phyloP scores from a whole-genome alignment of 2,329 filamentous ascomycete species.

The Aspergillus piperis region DNA sequence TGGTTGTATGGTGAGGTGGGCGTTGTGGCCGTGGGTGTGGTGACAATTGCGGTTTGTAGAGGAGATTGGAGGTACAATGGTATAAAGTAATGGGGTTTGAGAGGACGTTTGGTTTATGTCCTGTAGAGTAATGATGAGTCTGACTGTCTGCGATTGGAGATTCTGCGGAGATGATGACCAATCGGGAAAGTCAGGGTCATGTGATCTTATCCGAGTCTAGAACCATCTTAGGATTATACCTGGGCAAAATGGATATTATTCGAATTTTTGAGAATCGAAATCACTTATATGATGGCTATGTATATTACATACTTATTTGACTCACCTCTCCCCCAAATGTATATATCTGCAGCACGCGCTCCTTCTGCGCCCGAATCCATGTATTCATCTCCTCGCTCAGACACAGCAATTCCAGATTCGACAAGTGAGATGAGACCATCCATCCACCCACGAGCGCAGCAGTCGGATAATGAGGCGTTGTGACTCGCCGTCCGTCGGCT shows the following conservation, averaged over 20 bases:
- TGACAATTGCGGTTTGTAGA: background rate
- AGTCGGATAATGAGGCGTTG: conserved; percentile 22
- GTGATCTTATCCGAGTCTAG: background rate
- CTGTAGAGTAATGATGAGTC: background rate
- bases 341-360: conserved; percentile 29
- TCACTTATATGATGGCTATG: background rate
- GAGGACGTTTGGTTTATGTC: background rate
- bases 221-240: no score
- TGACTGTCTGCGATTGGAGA: background rate
- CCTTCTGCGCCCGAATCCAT: conserved; percentile 28
- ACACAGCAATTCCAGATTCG: conserved; percentile 24
- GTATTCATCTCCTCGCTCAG: conserved; percentile 21
- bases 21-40: background rate
- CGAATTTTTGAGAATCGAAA: no score
- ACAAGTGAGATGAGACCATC: conserved; percentile 23
- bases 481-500: conserved; percentile 21
- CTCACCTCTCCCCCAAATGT: conserved; percentile 7
- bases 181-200: background rate
- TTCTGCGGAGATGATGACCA: conserved; percentile 9
- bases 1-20: background rate
- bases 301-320: background rate
- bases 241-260: no score
- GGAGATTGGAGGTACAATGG: background rate
- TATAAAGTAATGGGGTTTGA: background rate
- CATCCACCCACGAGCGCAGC: conserved; percentile 32